phyloP scores from a whole-genome alignment of 169 alveolate species.

The Ichthyophthirius multifiliis region DNA sequence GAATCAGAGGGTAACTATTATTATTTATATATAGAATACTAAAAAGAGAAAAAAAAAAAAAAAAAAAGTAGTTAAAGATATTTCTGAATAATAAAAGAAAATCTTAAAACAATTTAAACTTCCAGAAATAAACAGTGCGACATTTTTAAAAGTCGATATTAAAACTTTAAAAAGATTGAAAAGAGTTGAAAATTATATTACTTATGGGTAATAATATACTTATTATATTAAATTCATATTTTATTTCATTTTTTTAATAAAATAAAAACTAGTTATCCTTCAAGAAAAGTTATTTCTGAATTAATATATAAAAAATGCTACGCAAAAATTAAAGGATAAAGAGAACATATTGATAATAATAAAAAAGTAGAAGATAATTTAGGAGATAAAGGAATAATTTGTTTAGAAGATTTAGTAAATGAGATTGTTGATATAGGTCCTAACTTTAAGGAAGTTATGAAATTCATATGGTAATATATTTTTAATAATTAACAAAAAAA shows the following conservation, averaged over 20 bases:
- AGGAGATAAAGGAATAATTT: slow-evolving; percentile 59
- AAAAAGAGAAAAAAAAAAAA: not conserved
- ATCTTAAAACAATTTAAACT: slow-evolving; percentile 65
- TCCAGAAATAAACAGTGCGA: slow-evolving; percentile 72
- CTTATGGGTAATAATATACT: slow-evolving; percentile 58
- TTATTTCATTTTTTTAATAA: not conserved
- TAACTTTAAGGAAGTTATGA: slow-evolving; percentile 71
- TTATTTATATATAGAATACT: not conserved
- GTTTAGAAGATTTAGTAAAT: slow-evolving; percentile 76
- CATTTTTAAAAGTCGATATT: slow-evolving; percentile 66
- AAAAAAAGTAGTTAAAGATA: slow-evolving; percentile 21
- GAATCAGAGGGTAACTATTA: slow-evolving; percentile 71
- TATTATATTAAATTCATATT: not conserved
- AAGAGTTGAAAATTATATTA: slow-evolving; percentile 68
- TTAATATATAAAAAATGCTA: slow-evolving; percentile 80
- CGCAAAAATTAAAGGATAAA: slow-evolving; percentile 63
- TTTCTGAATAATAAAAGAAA: slow-evolving; percentile 45
- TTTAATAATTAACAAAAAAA: no score
- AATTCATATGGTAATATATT: slow-evolving; percentile 57
- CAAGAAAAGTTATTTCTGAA: slow-evolving; percentile 64
- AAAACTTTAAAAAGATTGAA: slow-evolving; percentile 69
- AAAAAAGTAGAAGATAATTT: slow-evolving; percentile 62
- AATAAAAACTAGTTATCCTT: slow-evolving; percentile 50
- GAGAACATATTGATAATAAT: slow-evolving; percentile 72
- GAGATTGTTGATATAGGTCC: slow-evolving; percentile 66